Percentiles rank a stretch among this genome's conserved stretches.
phyloP scores from a whole-genome alignment of 768 basidiomycete species.

The Boletus rex-veris region DNA sequence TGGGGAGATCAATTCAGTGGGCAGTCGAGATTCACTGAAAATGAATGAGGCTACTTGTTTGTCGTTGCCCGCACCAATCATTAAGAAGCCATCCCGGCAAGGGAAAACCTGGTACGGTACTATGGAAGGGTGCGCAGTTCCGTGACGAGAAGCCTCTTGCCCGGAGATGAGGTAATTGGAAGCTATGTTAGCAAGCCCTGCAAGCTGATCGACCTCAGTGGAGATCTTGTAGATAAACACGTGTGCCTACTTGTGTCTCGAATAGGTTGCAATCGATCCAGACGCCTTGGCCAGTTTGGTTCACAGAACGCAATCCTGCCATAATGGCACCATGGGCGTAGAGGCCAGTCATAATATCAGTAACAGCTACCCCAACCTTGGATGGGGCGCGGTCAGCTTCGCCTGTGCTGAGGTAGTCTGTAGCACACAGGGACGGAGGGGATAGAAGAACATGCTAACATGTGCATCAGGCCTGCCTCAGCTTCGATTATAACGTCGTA shows the following conservation, averaged over 20 bases:
- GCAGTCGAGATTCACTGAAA: not conserved
- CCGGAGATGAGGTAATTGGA: conserved; percentile 90
- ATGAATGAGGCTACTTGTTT: conserved; percentile 53
- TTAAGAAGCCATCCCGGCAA: conserved; percentile 82
- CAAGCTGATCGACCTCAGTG: conserved; percentile 50
- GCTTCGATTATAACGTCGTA: conserved; percentile 88
- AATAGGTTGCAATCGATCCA: conserved; percentile 94
- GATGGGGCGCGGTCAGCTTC: conserved; percentile 81
- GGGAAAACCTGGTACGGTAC: conserved; percentile 92
- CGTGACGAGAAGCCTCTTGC: conserved; percentile 77
- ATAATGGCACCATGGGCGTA: conserved; percentile 93
- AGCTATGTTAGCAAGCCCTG: conserved; percentile 88
- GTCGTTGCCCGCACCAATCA: conserved; percentile 93
- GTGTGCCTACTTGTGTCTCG: conserved; percentile 71
- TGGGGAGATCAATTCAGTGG: conserved; percentile 32
- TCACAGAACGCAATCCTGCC: conserved; percentile 80
- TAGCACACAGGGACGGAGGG: conserved; percentile 6
- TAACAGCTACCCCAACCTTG: conserved; percentile 95
- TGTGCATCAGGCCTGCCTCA: conserved; percentile 94
- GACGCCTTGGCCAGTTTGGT: conserved; percentile 80
- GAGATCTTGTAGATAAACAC: not conserved
- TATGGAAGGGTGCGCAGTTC: conserved; percentile 92
- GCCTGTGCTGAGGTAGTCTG: conserved; percentile 59
- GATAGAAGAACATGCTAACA: conserved; percentile 46
- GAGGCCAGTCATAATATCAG: conserved; percentile 83